Conservation (phyloP, 2,329 filamentous ascomycete species). For the Alternaria panax region DNA sequence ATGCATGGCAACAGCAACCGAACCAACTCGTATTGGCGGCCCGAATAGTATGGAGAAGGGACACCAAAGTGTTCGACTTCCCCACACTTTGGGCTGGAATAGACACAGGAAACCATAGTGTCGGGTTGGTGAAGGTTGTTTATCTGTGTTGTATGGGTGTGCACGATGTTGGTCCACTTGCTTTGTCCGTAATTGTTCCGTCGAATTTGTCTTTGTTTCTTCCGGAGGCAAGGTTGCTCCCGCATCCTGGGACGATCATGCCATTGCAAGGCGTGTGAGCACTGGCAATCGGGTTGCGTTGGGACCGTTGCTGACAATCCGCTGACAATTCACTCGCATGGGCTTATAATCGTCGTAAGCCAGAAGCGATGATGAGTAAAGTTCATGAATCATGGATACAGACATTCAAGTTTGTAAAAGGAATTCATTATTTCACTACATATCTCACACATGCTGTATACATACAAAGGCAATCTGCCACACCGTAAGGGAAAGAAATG, state of each 20-base stretch:
- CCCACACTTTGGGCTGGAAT: background rate
- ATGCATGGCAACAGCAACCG: background rate
- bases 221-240: slow-evolving; percentile 1
- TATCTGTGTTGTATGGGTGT: background rate
- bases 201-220: background rate
- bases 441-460: slow-evolving; percentile 21
- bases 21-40: background rate
- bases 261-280: background rate
- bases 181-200: slow-evolving; percentile 1
- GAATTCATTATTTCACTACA: slow-evolving; percentile 27
- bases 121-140: background rate
- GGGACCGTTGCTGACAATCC: background rate
- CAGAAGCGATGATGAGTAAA: background rate
- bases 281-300: background rate
- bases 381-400: too few relatives aligned
- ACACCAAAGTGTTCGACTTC: background rate
- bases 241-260: background rate
- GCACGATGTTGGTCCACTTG: background rate
- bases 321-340: background rate
- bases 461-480: slow-evolving; percentile 9
- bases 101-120: background rate
- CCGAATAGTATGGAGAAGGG: slow-evolving; percentile 3
- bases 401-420: background rate
- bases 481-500: slow-evolving; percentile 1
- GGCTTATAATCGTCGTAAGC: background rate